A percentile compares a stretch with the other conserved stretches of the same genome.
phyloP scores from a whole-genome alignment of 108 stramenopile genomes.

The Aurantiochytrium sp. region DNA sequence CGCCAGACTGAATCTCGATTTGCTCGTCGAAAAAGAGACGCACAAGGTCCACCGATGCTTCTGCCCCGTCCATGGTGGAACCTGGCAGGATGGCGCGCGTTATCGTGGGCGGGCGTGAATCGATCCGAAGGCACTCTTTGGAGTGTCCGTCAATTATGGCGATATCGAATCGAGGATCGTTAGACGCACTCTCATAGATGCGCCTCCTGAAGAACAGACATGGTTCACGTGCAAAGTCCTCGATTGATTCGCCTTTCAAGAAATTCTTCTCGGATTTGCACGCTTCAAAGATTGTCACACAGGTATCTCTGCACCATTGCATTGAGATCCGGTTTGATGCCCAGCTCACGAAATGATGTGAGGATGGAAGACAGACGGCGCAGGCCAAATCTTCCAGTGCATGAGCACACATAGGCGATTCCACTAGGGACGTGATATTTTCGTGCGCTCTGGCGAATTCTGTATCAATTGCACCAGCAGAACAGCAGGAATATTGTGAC shows the following conservation, averaged over 20 bases:
- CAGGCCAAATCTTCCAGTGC: not conserved
- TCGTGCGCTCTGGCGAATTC: not conserved
- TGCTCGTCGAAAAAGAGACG: not conserved
- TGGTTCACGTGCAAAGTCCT: too few species aligned
- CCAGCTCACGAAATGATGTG: not conserved
- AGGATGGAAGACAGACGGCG: not conserved
- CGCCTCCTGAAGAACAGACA: not conserved
- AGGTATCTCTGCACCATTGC: not conserved
- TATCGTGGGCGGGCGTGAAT: not conserved
- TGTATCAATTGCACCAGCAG: not conserved
- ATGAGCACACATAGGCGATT: not conserved
- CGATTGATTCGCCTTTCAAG: too few species aligned
- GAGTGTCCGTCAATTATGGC: not conserved
- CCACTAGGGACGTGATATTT: not conserved
- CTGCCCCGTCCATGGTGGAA: not conserved
- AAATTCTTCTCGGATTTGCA: not conserved
- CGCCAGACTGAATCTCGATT: not conserved
- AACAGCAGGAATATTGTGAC: not conserved
- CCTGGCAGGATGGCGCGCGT: not conserved
- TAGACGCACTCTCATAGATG: not conserved
- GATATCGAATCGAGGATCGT: not conserved
- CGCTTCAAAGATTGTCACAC: not conserved
- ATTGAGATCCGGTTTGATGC: not conserved
- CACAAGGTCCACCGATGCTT: not conserved
- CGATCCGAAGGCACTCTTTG: not conserved